A percentile compares a stretch with the other conserved stretches of the same genome.
Conservation (phyloP, 148 eudicot genomes). For the Dianthus caryophyllus region DNA sequence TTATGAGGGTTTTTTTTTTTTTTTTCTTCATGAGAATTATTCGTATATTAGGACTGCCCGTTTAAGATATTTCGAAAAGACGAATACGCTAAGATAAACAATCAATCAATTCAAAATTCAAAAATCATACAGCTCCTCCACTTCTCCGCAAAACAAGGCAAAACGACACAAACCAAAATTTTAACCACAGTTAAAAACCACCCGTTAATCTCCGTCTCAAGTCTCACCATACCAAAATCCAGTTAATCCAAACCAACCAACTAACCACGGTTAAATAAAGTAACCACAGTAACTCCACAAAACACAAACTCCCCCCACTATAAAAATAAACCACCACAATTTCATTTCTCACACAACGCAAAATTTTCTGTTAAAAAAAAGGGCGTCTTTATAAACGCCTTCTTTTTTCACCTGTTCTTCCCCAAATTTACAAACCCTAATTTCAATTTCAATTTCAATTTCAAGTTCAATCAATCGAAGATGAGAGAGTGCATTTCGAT, state of each 20-base stretch:
- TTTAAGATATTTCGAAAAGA: no score
- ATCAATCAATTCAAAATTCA: conserved; percentile 19
- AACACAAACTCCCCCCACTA: no score
- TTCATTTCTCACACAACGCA: not conserved
- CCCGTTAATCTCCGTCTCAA: not conserved
- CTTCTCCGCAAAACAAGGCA: conserved; percentile 13
- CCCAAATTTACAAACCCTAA: not conserved
- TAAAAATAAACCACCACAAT: not conserved
- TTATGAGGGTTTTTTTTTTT: no score
- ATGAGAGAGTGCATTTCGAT: conserved; percentile 54
- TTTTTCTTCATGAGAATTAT: no score
- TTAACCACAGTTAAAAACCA: conserved; percentile 12
- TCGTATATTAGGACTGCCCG: no score
- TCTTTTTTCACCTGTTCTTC: conserved; percentile 6
- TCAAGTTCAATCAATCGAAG: conserved; percentile 9
- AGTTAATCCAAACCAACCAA: not conserved
- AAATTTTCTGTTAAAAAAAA: conserved; percentile 12
- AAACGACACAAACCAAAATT: not conserved
- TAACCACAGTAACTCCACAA: conserved; percentile 16
- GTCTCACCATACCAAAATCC: not conserved
- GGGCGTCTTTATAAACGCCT: conserved; percentile 57
- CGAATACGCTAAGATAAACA: no score
- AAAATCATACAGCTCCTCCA: not conserved
- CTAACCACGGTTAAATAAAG: conserved; percentile 14
- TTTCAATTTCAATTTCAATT: not conserved